Evolutionary conservation across 164 flowering plant species (phyloP), one percentile per base, ranked within the genome.

Genomic region (Magnolia officinalis): DNA sequence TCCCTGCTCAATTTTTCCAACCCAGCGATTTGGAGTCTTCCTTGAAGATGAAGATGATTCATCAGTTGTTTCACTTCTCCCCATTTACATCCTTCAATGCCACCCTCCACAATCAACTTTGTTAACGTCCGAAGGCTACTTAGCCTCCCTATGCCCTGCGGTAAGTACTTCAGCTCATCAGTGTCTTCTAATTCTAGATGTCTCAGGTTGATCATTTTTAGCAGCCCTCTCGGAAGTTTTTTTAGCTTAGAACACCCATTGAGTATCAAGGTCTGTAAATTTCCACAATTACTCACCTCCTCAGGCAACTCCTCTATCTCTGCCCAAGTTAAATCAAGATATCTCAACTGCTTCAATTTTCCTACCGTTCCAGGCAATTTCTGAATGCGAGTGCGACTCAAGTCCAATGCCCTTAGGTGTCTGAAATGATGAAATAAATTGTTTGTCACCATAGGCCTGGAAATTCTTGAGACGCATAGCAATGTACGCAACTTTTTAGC

Each of bases 231-330:
- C 4, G 80, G 80, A 3, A 74, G 26, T 10, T 11, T 7, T 7
- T 2, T 1, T 6, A 78, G 73, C 4, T 9, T 5, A 0, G 0
- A 0, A 50, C 80, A 78, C 0, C 1, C 0, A 1, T 21, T 24
- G n/a, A 78, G 73, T 13, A 0, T 68, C n/a, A 78, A 63, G 2
- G 73, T 69, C 23, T 78, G 80, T 29, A 78, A 50, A 63, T 74
- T 78, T 9, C 16, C 11, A 10, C 73, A 50, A 45, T 50, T 26
- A 50, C 50, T 14, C 11, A 74, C 9, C 0, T 6, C 16, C 61
- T 78, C 76, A 0, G 76, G 76, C 16, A 78, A 50, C 24, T 50
- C 72, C 37, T 2, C 50, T 5, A 78, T 19, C 0, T 6, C 6
- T n/a, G 73, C 0, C 6, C 1, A 0, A 37, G 70, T 24, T 29